Evolutionary conservation across 2,329 filamentous ascomycete genomes (phyloP).

Genomic region (Chaetomium globosum): DNA sequence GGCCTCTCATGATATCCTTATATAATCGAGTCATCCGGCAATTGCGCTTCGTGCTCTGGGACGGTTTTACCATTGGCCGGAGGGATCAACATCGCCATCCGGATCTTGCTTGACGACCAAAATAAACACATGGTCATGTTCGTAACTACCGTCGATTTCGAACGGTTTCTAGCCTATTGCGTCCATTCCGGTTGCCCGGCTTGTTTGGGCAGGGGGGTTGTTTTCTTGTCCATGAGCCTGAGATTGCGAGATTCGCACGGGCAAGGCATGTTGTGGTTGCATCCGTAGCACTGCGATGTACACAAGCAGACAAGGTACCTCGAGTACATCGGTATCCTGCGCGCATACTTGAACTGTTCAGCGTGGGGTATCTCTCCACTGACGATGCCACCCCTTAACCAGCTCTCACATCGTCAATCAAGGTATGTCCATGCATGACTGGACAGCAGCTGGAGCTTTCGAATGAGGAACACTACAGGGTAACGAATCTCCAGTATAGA

Average conservation of each 20-base stretch:
- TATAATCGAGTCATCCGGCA: too few species aligned
- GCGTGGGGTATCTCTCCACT: background rate
- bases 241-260: background rate
- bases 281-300: too few species aligned
- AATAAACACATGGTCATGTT: too few species aligned
- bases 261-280: background rate
- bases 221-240: background rate
- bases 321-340: too few species aligned
- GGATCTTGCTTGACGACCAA: background rate
- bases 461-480: background rate
- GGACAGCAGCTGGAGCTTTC: too few species aligned
- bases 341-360: background rate
- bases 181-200: background rate
- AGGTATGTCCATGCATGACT: too few species aligned
- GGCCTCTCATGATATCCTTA: background rate
- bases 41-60: background rate
- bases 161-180: background rate
- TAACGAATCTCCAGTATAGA: background rate
- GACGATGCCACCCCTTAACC: background rate
- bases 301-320: too few species aligned
- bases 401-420: background rate
- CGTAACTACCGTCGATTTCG: background rate
- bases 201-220: too few species aligned
- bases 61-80: background rate
- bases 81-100: background rate